These are phyloP conservation scores for Closterium sp. DNA, from an alignment of 139 green algal species.

Conservation along the genomic window DNA sequence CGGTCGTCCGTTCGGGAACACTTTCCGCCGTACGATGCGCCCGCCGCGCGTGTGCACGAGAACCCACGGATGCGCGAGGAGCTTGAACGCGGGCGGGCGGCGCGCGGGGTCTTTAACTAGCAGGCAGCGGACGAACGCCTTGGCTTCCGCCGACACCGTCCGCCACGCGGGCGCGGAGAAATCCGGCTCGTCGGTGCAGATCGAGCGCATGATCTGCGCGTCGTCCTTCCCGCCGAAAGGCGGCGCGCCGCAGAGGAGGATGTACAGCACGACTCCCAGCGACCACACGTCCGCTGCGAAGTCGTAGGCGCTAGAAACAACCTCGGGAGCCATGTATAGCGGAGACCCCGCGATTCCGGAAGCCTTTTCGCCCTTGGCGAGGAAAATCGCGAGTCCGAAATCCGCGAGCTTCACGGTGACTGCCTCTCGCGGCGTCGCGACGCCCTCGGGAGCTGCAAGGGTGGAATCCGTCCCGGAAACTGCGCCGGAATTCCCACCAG, in stretches of 20 bases:
- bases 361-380: conserved; percentile 66
- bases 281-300: conserved; percentile 88
- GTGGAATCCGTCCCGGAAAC: neutral
- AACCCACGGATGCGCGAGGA: conserved; percentile 77
- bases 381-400: conserved; percentile 6
- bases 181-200: neutral
- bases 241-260: conserved; percentile 85
- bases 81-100: neutral
- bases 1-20: no score
- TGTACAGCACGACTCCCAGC: conserved; percentile 94
- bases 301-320: conserved; percentile 71
- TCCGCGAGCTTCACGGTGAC: conserved; percentile 18
- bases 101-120: neutral
- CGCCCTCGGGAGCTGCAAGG: neutral
- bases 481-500: neutral
- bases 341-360: conserved; percentile 77
- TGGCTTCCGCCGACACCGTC: neutral
- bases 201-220: neutral
- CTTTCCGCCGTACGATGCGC: neutral
- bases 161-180: neutral
- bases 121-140: neutral
- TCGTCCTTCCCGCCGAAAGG: conserved; percentile 72
- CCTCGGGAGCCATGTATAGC: conserved; percentile 92
- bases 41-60: neutral
- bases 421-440: neutral